Evolutionary conservation across 345 rosid species (phyloP).

Genomic region (Pseudoturritis turrita): DNA sequence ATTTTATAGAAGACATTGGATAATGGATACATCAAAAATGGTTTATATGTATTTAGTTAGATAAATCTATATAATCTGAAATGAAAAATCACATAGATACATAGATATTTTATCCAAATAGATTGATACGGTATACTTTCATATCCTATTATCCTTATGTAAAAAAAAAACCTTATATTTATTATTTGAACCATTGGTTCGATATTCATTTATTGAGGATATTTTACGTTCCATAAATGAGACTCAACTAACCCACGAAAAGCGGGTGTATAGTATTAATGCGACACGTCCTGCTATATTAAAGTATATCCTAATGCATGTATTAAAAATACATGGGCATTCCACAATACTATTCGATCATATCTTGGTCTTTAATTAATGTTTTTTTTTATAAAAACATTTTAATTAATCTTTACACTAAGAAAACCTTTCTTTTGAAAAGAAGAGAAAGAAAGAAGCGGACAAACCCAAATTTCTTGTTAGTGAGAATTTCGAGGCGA

Average conservation of each 20-base stretch:
- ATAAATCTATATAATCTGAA: too few species aligned
- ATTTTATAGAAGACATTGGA: too few species aligned
- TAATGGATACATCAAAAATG: too few species aligned
- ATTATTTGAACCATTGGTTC: not conserved
- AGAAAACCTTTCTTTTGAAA: not conserved
- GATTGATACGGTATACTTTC: not conserved
- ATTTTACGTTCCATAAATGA: conserved; percentile 1
- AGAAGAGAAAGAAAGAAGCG: not conserved
- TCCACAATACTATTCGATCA: not conserved
- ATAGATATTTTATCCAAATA: not conserved
- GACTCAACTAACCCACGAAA: conserved; percentile 5
- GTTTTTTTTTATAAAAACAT: not conserved
- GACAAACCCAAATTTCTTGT: not conserved
- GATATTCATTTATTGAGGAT: not conserved
- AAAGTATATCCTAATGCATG: conserved; percentile 15
- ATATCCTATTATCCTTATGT: not conserved
- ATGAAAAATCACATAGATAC: not conserved
- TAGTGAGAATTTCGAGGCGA: not conserved
- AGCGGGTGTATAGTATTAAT: conserved; percentile 8
- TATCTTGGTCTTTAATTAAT: not conserved
- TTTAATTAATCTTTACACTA: not conserved
- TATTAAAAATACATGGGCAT: too few species aligned
- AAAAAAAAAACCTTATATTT: not conserved
- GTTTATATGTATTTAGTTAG: too few species aligned
- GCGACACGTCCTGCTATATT: not conserved